phyloP scores from a whole-genome alignment of 192 early-diverging fungal genomes.

The Coemansia sp. region DNA sequence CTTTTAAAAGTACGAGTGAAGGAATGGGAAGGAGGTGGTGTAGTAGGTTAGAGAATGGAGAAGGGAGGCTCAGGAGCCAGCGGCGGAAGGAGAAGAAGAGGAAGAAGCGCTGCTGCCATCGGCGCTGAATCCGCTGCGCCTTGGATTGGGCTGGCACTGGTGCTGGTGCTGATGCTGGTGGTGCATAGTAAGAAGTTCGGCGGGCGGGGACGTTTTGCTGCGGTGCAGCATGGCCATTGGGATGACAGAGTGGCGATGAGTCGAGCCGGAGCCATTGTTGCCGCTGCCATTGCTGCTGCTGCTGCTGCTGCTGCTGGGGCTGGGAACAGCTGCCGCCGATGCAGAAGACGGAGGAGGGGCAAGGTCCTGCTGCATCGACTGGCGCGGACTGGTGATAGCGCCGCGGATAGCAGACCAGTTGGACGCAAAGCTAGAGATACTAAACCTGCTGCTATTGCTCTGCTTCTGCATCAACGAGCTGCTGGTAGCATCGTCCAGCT shows the following conservation, averaged over 20 bases:
- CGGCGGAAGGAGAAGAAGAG: too few relatives aligned
- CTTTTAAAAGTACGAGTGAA: background rate
- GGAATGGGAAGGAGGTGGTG: background rate
- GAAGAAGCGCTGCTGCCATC: background rate
- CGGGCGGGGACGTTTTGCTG: slow-evolving; percentile 36
- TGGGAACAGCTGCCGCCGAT: slow-evolving; percentile 2
- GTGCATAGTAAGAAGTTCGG: too few relatives aligned
- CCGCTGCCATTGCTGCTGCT: background rate
- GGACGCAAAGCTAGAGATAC: slow-evolving; percentile 42
- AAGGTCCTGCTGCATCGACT: slow-evolving; percentile 16
- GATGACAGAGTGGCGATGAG: slow-evolving; percentile 29
- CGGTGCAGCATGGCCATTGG: slow-evolving; percentile 47
- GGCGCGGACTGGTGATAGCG: slow-evolving; percentile 40
- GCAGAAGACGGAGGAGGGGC: slow-evolving; percentile 6
- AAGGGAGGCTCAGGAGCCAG: too few relatives aligned
- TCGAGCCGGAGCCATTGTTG: background rate
- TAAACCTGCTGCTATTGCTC: slow-evolving; percentile 21
- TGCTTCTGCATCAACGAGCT: too few relatives aligned
- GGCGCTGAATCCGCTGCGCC: background rate
- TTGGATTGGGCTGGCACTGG: background rate
- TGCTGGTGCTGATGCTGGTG: too few relatives aligned
- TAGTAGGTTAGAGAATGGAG: too few relatives aligned
- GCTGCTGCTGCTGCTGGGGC: slow-evolving; percentile 7
- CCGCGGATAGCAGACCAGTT: slow-evolving; percentile 43
- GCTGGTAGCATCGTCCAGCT: background rate